A percentile compares a stretch with the other conserved stretches of the same genome.
phyloP scores from a whole-genome alignment of 2,329 filamentous ascomycete genomes.

The Dichotomopilus funicola region DNA sequence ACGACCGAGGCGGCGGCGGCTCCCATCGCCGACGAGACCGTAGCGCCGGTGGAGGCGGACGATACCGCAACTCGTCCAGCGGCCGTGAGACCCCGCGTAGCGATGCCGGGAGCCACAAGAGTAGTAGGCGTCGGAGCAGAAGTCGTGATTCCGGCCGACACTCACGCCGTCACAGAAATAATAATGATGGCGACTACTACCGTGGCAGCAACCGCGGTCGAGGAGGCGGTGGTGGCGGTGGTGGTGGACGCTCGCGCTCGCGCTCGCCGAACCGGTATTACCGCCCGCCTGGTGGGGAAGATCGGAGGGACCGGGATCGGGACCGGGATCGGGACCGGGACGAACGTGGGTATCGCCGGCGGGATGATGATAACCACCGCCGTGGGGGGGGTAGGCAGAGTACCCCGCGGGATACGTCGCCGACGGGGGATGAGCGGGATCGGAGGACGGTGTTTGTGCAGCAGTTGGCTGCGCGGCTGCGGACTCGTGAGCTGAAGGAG shows the following conservation, averaged over 20 bases:
- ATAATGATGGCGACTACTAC: slow-evolving; percentile 64
- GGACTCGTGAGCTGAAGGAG: slow-evolving; percentile 83
- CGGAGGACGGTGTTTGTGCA: slow-evolving; percentile 96
- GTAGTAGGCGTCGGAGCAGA: slow-evolving; percentile 73
- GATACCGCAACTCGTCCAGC: slow-evolving; percentile 49
- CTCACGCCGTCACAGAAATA: slow-evolving; percentile 61
- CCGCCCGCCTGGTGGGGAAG: slow-evolving; percentile 45
- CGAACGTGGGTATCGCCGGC: slow-evolving; percentile 37
- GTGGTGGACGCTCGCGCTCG: slow-evolving; percentile 60
- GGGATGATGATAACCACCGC: slow-evolving; percentile 46
- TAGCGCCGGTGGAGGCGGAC: slow-evolving; percentile 40
- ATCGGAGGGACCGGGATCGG: slow-evolving; percentile 10
- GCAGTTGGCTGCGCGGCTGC: slow-evolving; percentile 88
- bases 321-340: slow-evolving; percentile 26
- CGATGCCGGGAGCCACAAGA: slow-evolving; percentile 66
- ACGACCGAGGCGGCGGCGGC: no score
- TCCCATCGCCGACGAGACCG: slow-evolving; percentile 24
- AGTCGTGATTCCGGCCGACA: slow-evolving; percentile 71
- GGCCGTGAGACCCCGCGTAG: slow-evolving; percentile 63
- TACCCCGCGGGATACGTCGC: slow-evolving; percentile 40
- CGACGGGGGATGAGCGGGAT: slow-evolving; percentile 93
- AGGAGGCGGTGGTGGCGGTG: slow-evolving; percentile 47
- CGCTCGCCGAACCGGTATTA: slow-evolving; percentile 61
- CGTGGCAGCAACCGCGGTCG: slow-evolving; percentile 48
- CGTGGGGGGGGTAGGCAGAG: slow-evolving; percentile 16